These are phyloP conservation scores for Heliosperma pusillum DNA, from an alignment of 148 eudicot species.

Conservation along the genomic window DNA sequence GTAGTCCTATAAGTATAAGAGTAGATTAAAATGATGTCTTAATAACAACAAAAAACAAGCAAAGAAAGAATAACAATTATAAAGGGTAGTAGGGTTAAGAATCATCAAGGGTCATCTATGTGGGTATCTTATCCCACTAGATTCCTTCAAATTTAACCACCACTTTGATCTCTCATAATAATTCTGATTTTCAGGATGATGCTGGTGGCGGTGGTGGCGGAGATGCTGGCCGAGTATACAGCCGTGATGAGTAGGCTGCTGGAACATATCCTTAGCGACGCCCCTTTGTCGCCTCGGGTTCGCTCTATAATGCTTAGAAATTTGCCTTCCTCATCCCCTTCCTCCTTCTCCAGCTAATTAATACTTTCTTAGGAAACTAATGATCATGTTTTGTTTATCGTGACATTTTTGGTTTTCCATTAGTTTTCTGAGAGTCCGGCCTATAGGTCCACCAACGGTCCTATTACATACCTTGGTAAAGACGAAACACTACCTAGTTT, in stretches of 20 bases:
- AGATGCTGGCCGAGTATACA: slow-evolving; percentile 66
- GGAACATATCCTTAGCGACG: slow-evolving; percentile 41
- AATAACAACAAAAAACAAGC: background rate
- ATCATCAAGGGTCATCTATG: background rate
- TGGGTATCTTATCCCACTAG: background rate
- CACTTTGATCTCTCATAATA: too few species aligned
- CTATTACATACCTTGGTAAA: background rate
- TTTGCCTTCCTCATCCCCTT: slow-evolving; percentile 32
- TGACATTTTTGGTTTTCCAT: background rate
- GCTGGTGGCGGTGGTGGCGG: slow-evolving; percentile 55
- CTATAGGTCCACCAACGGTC: background rate
- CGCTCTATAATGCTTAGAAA: slow-evolving; percentile 44
- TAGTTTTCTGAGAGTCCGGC: background rate
- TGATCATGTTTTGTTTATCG: background rate
- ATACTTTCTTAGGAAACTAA: background rate
- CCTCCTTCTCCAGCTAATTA: slow-evolving; percentile 20
- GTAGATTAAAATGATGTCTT: too few species aligned
- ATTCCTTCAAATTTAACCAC: background rate
- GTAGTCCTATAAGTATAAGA: too few species aligned
- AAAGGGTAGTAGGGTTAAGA: background rate
- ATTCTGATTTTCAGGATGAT: slow-evolving; percentile 32
- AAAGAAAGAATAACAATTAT: background rate
- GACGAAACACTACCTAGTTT: too few species aligned
- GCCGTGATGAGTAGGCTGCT: slow-evolving; percentile 45
- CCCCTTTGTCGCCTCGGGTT: slow-evolving; percentile 48